These are phyloP conservation scores for Saraca asoca DNA, from an alignment of 331 rosid species.

Conservation along the genomic window DNA sequence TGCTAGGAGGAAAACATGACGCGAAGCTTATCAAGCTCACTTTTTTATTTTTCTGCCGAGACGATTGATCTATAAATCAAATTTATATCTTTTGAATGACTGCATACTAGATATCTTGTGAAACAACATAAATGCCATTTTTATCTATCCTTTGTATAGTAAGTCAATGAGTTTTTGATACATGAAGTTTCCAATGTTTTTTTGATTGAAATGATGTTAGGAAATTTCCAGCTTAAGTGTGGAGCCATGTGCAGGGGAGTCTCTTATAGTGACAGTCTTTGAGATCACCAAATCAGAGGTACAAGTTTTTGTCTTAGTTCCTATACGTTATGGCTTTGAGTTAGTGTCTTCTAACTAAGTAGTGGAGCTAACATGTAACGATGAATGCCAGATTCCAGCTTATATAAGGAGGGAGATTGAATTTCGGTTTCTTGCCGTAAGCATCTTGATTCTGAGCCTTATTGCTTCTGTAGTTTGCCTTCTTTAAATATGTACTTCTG, in stretches of 20 bases:
- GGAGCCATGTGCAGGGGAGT: conserved; percentile 80
- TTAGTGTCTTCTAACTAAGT: conserved; percentile 2
- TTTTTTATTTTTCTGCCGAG: neutral
- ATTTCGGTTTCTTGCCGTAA: conserved; percentile 88
- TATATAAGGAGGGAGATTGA: conserved; percentile 82
- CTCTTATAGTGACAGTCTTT: conserved; percentile 71
- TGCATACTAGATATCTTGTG: no score
- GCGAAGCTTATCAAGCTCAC: neutral
- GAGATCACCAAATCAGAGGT: conserved; percentile 87
- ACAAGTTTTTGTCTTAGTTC: conserved; percentile 26
- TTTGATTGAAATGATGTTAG: conserved; percentile 44
- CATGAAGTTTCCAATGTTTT: neutral
- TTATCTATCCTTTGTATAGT: neutral
- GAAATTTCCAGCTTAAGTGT: conserved; percentile 94
- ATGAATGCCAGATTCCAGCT: conserved; percentile 75
- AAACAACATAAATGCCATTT: neutral
- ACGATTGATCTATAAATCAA: no score
- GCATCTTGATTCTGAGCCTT: conserved; percentile 30
- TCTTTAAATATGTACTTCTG: conserved; percentile 5
- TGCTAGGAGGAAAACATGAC: conserved; percentile 6
- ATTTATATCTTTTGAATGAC: no score
- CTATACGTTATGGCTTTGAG: conserved; percentile 4
- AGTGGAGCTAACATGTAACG: conserved; percentile 20
- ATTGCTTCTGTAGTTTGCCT: neutral
- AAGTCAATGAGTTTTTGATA: neutral